phyloP scores from a whole-genome alignment of 1,139 yeast species.

The Schwanniomyces etchellsii region DNA sequence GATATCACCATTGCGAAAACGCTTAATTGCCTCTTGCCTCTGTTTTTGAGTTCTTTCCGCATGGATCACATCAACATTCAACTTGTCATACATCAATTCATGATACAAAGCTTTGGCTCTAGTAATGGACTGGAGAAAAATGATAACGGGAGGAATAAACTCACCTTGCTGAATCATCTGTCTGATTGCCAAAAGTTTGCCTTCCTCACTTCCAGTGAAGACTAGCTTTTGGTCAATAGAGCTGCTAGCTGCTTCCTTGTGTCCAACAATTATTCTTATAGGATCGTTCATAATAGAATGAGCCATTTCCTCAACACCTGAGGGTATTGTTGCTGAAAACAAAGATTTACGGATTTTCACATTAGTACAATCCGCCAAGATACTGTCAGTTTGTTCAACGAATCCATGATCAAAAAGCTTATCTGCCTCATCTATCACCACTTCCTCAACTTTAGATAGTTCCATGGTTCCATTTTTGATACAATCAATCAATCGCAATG shows the following conservation, averaged over 20 bases:
- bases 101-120: slow-evolving; percentile 95
- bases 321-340: slow-evolving; percentile 94
- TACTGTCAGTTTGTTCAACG: slow-evolving; percentile 85
- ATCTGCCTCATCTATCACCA: slow-evolving; percentile 95
- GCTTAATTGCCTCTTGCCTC: slow-evolving; percentile 77
- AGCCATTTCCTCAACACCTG: slow-evolving; percentile 88
- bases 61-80: slow-evolving; percentile 93
- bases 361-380: slow-evolving; percentile 62
- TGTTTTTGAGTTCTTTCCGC: slow-evolving; percentile 91
- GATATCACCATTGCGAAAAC: slow-evolving; percentile 82
- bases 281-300: slow-evolving; percentile 80
- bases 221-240: slow-evolving; percentile 80
- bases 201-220: slow-evolving; percentile 91
- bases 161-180: slow-evolving; percentile 83
- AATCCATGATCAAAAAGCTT: slow-evolving; percentile 87
- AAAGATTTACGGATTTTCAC: slow-evolving; percentile 60
- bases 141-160: slow-evolving; percentile 87
- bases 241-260: slow-evolving; percentile 85
- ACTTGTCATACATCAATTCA: slow-evolving; percentile 82
- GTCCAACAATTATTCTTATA: slow-evolving; percentile 83
- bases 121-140: slow-evolving; percentile 85
- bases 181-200: slow-evolving; percentile 85
- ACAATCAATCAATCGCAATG: slow-evolving; percentile 78
- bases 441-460: slow-evolving; percentile 59
- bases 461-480: slow-evolving; percentile 56